Evolutionary conservation across 2,329 filamentous ascomycete species (phyloP), one percentile per base, ranked within the genome.

Genomic region (Colletotrichum zoysiae): DNA sequence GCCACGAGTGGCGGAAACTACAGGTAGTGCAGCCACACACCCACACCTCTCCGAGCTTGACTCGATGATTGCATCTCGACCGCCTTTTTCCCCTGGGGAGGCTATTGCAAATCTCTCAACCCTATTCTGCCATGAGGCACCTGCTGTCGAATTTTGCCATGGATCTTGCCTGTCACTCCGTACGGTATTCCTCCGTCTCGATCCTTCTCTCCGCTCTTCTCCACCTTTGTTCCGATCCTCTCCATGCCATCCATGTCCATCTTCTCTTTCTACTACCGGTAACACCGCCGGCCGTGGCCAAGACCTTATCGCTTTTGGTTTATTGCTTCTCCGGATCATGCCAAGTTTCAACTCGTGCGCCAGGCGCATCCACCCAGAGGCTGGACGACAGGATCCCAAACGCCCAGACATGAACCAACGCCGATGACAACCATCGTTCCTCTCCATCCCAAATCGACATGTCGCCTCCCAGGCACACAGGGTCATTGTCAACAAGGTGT

Each of bases 1-100:
- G 69, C 69, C 69, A 71, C 69, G 64, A 65, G 69, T 69, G 69
- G 69, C 65, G 7, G 46, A 14, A 11, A 60, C 59, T 71, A 30
- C 30, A 5, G 30, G 30, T 30, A 71, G 68, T 46, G 44, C 30
- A 18, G n/a, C 50, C 51, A 30, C 46, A 30, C 60, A 18, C 18
- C 50, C 51, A 30, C 46, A 30, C 60, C 48, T 40, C 14, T 20
- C 35, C 53, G 46, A 71, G 69, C 65, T 69, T 71, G 69, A 69
- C 69, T 69, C 65, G 65, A 38, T 30, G n/a, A 8, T 44, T 18
- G 26, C 26, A 14, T 48, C 4, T 12, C 58, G 40, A 56, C 65
- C 38, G 33, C 58, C 35, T 53, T 26, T 67, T 63, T 58, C 33
- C 4, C 26, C 35, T 33, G 3, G 2, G n/a, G n/a, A 12, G 26